A percentile compares a stretch with the other conserved stretches of the same genome.
phyloP scores from a whole-genome alignment of 2,329 filamentous ascomycete species.

The Colletotrichum aenigma region DNA sequence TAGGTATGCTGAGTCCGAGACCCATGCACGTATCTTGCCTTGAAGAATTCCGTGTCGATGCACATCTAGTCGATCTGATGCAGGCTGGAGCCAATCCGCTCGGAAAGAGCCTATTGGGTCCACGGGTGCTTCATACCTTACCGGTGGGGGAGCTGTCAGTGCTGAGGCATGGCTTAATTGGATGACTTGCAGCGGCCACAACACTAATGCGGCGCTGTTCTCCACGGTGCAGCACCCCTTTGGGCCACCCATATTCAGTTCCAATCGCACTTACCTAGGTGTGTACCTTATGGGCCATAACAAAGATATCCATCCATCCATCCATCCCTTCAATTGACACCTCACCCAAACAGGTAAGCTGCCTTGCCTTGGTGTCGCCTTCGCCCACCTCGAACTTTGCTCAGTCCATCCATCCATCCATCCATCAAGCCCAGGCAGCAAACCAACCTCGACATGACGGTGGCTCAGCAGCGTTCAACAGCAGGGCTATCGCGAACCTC shows the following conservation, averaged over 20 bases:
- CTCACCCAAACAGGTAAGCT: neutral
- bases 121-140: neutral
- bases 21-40: neutral
- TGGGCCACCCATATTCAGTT: neutral
- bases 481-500: neutral
- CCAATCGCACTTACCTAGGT: neutral
- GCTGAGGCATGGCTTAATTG: conserved; percentile 3
- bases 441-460: conserved; percentile 4
- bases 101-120: neutral
- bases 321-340: conserved; percentile 6
- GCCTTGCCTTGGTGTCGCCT: neutral
- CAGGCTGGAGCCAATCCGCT: neutral
- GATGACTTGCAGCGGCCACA: conserved; percentile 12
- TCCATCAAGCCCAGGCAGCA: neutral
- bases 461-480: neutral
- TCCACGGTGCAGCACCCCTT: neutral
- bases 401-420: neutral
- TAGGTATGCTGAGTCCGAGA: neutral
- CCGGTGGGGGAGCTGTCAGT: conserved; percentile 3
- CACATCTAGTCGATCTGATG: neutral
- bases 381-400: neutral
- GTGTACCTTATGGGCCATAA: neutral
- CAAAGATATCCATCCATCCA: neutral
- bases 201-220: conserved; percentile 6
- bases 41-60: neutral